Percentiles rank a stretch among this genome's conserved stretches.
Conservation (phyloP, 345 rosid genomes). For the Psidium guajava region DNA sequence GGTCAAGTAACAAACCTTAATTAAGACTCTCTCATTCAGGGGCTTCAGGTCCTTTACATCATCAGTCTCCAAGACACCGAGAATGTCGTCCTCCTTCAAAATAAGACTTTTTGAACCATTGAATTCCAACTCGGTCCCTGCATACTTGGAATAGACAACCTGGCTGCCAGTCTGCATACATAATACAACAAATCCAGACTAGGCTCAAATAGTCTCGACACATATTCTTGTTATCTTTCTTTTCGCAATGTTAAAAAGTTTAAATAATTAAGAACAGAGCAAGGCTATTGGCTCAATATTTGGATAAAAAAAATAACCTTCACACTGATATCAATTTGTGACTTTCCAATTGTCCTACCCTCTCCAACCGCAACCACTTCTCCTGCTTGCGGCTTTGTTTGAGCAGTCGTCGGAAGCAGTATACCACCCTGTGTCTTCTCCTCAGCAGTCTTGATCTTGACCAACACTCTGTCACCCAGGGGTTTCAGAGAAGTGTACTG, state of each 20-base stretch:
- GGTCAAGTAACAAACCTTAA: slow-evolving; percentile 37
- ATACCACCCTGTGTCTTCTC: slow-evolving; percentile 82
- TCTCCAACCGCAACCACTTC: slow-evolving; percentile 91
- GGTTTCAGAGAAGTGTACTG: slow-evolving; percentile 82
- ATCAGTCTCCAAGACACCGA: slow-evolving; percentile 88
- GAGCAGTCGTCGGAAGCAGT: slow-evolving; percentile 74
- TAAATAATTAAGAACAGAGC: background rate
- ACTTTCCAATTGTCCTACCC: slow-evolving; percentile 63
- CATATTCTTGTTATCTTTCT: background rate
- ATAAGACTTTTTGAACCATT: slow-evolving; percentile 69
- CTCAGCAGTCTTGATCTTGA: slow-evolving; percentile 72
- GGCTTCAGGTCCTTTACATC: slow-evolving; percentile 93
- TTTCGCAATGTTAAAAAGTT: background rate
- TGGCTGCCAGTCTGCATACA: slow-evolving; percentile 54
- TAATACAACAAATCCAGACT: background rate
- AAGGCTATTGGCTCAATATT: background rate
- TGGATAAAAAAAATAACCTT: slow-evolving; percentile 22
- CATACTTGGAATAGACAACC: slow-evolving; percentile 79
- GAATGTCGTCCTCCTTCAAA: slow-evolving; percentile 85
- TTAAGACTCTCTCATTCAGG: slow-evolving; percentile 74
- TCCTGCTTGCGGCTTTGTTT: slow-evolving; percentile 82
- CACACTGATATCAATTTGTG: slow-evolving; percentile 38
- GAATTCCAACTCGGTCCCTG: slow-evolving; percentile 86
- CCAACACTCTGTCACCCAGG: slow-evolving; percentile 75
- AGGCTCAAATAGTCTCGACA: background rate